Evolutionary conservation across 2,329 filamentous ascomycete species (phyloP), one percentile per base, ranked within the genome.

Genomic region (Fusarium ramigenum): DNA sequence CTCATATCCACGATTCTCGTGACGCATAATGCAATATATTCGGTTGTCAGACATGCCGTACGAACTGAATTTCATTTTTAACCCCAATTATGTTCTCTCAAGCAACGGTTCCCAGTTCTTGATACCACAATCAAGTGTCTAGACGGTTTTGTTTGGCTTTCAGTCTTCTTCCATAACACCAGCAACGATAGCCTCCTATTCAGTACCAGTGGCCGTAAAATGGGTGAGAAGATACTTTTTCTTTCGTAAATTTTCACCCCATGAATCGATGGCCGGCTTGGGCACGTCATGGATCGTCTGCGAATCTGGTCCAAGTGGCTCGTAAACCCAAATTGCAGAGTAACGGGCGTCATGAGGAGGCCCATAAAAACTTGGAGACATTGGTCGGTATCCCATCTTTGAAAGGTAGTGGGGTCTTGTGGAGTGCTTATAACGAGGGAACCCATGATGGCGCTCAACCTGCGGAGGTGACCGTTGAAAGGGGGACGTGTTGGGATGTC

Each of bases 1-100:
- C 28, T 76, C 54, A 25, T 75, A 73, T 44, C 50, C 60, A 5
- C 66, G 19, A 21, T 75, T 76, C n/a, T 73, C 59, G 43, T 76
- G 57, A 4, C 50, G 56, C 10, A 76, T 7, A 18, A 76, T 42
- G 15, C 74, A 76, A 44, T 76, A 76, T 42, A 43, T 56, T 23
- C 61, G 62, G 9, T 76, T 28, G 2, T 58, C 9, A 2, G 61
- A 9, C 12, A 70, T 70, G 9, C 69, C 71, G 16, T 75, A 76
- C 72, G 70, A 68, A 5, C 61, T 58, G 6, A 73, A 71, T 12
- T 46, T 47, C 59, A 76, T 42, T 34, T 30, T 23, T 2, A 28
- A 21, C n/a, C 25, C 16, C 52, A 8, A 8, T 23, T 56, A 23
- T 44, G 58, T 25, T 15, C 28, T n/a, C 15, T 19, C 4, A 19